These are phyloP conservation scores for Arthrobotrys megalospora DNA, from an alignment of 2,329 filamentous ascomycete genomes.

Conservation along the genomic window DNA sequence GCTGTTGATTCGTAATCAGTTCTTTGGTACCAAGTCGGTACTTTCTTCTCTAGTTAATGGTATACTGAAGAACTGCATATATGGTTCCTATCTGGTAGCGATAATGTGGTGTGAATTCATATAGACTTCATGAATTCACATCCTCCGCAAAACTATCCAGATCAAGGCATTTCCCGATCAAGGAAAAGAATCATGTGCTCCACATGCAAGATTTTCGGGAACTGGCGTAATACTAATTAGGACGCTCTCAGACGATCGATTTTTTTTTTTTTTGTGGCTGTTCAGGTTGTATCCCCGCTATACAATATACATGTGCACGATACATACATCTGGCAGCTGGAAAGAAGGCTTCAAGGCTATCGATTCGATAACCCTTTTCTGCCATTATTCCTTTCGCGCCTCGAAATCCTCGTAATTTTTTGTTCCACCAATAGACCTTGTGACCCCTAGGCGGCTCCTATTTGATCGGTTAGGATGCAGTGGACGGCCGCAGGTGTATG, in stretches of 20 bases:
- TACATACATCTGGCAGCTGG: neutral
- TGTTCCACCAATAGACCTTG: slow-evolving; percentile 18
- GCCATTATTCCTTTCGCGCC: slow-evolving; percentile 23
- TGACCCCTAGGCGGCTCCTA: slow-evolving; percentile 29
- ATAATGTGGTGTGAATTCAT: no score
- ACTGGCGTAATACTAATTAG: neutral
- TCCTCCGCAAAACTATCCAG: no score
- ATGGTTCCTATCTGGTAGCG: no score
- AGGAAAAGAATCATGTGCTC: no score
- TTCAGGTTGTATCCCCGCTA: neutral
- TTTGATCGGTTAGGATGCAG: slow-evolving; percentile 24
- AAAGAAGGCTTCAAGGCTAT: slow-evolving; percentile 55
- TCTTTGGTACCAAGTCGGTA: neutral
- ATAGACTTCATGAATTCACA: no score
- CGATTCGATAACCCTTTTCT: neutral
- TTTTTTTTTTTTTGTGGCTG: neutral
- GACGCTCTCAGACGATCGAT: neutral
- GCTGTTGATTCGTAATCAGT: slow-evolving; percentile 15
- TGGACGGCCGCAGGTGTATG: neutral
- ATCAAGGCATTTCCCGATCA: no score
- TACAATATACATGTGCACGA: neutral
- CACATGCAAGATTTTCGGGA: neutral
- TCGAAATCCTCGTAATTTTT: neutral
- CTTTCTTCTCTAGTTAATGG: neutral
- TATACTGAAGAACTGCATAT: no score